Percentiles rank a stretch among this genome's conserved stretches.
Conservation (phyloP, 2,329 filamentous ascomycete species). For the Hirsutella thompsonii region DNA sequence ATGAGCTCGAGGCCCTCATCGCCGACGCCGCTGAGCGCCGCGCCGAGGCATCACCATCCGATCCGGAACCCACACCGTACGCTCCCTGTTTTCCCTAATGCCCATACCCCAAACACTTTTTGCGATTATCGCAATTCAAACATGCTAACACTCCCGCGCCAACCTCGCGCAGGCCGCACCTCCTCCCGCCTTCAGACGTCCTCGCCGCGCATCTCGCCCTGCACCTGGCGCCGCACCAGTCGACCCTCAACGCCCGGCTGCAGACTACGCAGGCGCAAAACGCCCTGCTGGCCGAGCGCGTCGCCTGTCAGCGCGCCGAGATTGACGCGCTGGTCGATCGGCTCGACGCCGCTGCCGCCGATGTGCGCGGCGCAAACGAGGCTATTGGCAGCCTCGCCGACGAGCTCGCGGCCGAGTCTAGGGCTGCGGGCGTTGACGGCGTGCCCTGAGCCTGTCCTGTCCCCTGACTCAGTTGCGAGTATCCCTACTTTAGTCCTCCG, state of each 20-base stretch:
- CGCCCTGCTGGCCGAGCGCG: constrained; percentile 35
- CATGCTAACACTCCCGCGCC: background rate
- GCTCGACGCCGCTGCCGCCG: constrained; percentile 38
- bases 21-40: constrained; percentile 29
- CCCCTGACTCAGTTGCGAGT: too few relatives aligned
- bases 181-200: constrained; percentile 37
- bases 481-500: too few relatives aligned
- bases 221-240: constrained; percentile 37
- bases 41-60: constrained; percentile 8
- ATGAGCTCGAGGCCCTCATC: constrained; percentile 44
- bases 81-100: too few relatives aligned
- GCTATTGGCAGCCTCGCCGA: constrained; percentile 32
- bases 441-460: background rate
- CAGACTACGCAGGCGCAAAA: constrained; percentile 46
- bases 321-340: constrained; percentile 34
- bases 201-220: constrained; percentile 42
- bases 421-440: constrained; percentile 12
- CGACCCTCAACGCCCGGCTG: constrained; percentile 42
- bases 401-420: constrained; percentile 36
- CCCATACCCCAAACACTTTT: too few relatives aligned
- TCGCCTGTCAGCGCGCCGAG: constrained; percentile 41
- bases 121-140: too few relatives aligned
- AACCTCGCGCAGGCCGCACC: constrained; percentile 33
- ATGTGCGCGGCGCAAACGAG: constrained; percentile 39
- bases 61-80: constrained; percentile 30